Percentiles rank a stretch among this genome's conserved stretches.
Evolutionary conservation across 2,329 filamentous ascomycete genomes (phyloP).

Genomic region (Penicillium sp.): DNA sequence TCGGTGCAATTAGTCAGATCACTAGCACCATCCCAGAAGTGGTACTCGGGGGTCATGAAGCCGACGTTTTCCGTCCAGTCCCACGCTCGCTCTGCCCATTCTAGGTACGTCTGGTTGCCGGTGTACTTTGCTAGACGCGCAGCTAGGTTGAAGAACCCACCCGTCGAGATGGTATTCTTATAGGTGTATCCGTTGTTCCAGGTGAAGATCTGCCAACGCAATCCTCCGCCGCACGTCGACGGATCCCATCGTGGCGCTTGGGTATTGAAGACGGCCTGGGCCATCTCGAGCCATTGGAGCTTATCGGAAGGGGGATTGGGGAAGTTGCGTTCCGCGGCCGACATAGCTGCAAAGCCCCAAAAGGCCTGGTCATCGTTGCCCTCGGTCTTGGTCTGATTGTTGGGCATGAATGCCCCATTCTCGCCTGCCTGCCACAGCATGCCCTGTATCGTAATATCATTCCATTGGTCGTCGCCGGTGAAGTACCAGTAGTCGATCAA

Average conservation of each 20-base stretch:
- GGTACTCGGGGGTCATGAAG: constrained; percentile 50
- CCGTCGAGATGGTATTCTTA: constrained; percentile 37
- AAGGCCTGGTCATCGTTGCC: constrained; percentile 60
- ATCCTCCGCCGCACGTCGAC: constrained; percentile 64
- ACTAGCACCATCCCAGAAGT: constrained; percentile 57
- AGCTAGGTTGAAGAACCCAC: constrained; percentile 34
- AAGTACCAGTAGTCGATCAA: constrained; percentile 46
- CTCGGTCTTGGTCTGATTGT: constrained; percentile 43
- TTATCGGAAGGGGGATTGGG: constrained; percentile 49
- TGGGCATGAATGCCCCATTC: constrained; percentile 41
- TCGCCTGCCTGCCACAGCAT: constrained; percentile 40
- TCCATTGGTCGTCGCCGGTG: constrained; percentile 43
- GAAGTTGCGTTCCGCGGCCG: constrained; percentile 51
- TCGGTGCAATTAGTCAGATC: constrained; percentile 51
- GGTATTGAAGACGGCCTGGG: constrained; percentile 76
- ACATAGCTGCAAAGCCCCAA: constrained; percentile 57
- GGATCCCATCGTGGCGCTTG: constrained; percentile 70
- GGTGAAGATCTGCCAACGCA: constrained; percentile 46
- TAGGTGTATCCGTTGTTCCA: constrained; percentile 36
- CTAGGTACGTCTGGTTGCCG: constrained; percentile 31
- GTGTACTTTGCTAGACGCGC: constrained; percentile 32
- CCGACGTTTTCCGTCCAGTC: constrained; percentile 55
- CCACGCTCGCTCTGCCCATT: constrained; percentile 68
- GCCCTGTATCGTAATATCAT: constrained; percentile 37
- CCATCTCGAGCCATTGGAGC: constrained; percentile 74